A percentile compares a stretch with the other conserved stretches of the same genome.
Conservation (phyloP, 2,329 filamentous ascomycete species). For the Neocucurbitaria cava region DNA sequence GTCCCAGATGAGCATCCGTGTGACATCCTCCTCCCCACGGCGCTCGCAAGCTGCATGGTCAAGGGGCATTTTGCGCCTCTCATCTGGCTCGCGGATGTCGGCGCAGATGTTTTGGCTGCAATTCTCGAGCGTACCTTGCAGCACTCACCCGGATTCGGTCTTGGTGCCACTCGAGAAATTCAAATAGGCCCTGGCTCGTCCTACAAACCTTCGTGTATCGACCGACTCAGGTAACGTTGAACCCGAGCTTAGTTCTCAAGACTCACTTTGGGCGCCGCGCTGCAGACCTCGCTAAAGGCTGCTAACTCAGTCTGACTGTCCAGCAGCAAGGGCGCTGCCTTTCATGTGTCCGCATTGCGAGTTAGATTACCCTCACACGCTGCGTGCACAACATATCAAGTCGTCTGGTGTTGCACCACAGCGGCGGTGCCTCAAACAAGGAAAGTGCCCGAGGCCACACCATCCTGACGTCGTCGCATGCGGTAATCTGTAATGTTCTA, state of each 20-base stretch:
- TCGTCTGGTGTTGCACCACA: slow-evolving; percentile 32
- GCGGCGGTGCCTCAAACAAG: slow-evolving; percentile 24
- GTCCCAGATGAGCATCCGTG: slow-evolving; percentile 28
- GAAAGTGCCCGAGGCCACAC: slow-evolving; percentile 13
- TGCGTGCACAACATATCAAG: slow-evolving; percentile 11
- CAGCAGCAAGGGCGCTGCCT: slow-evolving; percentile 10
- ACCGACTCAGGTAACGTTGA: slow-evolving; percentile 30
- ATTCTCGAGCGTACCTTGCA: slow-evolving; percentile 46
- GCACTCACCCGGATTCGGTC: slow-evolving; percentile 30
- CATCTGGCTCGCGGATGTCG: slow-evolving; percentile 35
- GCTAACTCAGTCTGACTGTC: background rate
- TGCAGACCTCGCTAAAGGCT: slow-evolving; percentile 8
- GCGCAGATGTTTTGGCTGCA: slow-evolving; percentile 23
- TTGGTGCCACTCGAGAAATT: slow-evolving; percentile 36
- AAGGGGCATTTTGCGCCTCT: slow-evolving; percentile 39
- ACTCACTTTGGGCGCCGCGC: slow-evolving; percentile 2
- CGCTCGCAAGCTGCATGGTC: slow-evolving; percentile 39
- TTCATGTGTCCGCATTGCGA: slow-evolving; percentile 4
- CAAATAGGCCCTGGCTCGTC: slow-evolving; percentile 33
- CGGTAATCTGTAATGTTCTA: slow-evolving; percentile 40
- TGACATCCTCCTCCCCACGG: slow-evolving; percentile 30
- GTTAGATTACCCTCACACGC: slow-evolving; percentile 8
- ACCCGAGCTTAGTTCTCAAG: slow-evolving; percentile 15
- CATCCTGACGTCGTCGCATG: slow-evolving; percentile 33
- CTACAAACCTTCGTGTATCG: slow-evolving; percentile 28